Conservation (phyloP, 257 asterid genomes). For the Nicotiana knightiana region DNA sequence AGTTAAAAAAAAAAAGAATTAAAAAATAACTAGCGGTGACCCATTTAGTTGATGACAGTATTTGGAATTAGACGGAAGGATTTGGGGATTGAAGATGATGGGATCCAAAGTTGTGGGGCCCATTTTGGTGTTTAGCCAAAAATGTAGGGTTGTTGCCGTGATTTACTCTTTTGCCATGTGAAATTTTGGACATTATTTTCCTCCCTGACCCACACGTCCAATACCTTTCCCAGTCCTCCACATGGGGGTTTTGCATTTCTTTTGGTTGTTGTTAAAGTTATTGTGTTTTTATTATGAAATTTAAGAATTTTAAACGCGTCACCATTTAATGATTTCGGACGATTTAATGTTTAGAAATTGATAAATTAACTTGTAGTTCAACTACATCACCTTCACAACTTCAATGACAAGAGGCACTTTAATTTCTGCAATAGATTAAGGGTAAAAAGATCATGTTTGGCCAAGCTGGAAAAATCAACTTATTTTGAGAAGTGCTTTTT, state of each 20-base stretch:
- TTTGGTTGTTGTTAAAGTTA: neutral
- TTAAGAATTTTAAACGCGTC: neutral
- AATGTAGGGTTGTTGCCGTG: conserved; percentile 13
- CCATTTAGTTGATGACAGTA: neutral
- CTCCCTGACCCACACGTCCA: neutral
- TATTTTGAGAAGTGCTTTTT: no score
- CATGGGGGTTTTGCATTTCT: neutral
- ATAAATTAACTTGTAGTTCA: neutral
- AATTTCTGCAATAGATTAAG: no score
- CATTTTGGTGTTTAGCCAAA: neutral
- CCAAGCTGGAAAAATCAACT: no score
- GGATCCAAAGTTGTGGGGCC: conserved; percentile 1
- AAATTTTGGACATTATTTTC: neutral
- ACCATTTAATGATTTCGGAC: neutral
- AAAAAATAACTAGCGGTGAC: neutral
- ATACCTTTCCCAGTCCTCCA: neutral
- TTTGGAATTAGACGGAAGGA: neutral
- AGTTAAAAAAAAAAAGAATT: no score
- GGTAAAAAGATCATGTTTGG: no score
- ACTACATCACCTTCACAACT: neutral
- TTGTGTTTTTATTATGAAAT: neutral
- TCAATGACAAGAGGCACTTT: neutral
- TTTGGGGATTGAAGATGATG: neutral
- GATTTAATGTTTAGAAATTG: neutral
- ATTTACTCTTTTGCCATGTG: conserved; percentile 16